These are phyloP conservation scores for Colletotrichum sp. DNA, from an alignment of 2,329 filamentous ascomycete genomes.

Conservation along the genomic window DNA sequence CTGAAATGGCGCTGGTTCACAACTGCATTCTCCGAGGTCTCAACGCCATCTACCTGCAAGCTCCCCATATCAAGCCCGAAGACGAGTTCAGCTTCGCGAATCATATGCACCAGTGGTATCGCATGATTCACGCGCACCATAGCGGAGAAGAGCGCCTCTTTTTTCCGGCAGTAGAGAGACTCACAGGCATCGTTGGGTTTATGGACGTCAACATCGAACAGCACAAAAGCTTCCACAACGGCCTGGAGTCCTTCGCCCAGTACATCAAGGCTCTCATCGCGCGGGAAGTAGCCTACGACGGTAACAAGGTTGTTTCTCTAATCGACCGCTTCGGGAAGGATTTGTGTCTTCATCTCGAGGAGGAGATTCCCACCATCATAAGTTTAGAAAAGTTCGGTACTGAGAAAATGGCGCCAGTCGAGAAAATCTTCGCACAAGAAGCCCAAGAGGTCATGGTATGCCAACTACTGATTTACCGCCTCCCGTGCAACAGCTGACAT, in stretches of 20 bases:
- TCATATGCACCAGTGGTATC: constrained; percentile 36
- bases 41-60: constrained; percentile 42
- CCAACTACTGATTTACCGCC: background rate
- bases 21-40: constrained; percentile 40
- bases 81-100: constrained; percentile 37
- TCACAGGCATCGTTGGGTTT: constrained; percentile 36
- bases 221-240: constrained; percentile 41
- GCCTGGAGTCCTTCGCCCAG: constrained; percentile 30
- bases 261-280: constrained; percentile 30
- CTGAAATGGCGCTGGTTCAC: constrained; percentile 36
- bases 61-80: constrained; percentile 34
- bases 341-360: constrained; percentile 33
- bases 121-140: constrained; percentile 41
- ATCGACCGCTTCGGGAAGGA: constrained; percentile 33
- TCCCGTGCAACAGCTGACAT: background rate
- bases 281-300: constrained; percentile 19
- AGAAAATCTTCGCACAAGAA: constrained; percentile 11
- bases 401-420: constrained; percentile 25
- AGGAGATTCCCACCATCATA: constrained; percentile 35
- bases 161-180: constrained; percentile 41
- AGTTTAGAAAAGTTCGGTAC: constrained; percentile 27
- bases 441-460: constrained; percentile 25
- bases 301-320: constrained; percentile 26
- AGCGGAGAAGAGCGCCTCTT: constrained; percentile 38
- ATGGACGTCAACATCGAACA: constrained; percentile 48